phyloP scores from a whole-genome alignment of 305 asterid genomes.

The Coffea humblotiana region DNA sequence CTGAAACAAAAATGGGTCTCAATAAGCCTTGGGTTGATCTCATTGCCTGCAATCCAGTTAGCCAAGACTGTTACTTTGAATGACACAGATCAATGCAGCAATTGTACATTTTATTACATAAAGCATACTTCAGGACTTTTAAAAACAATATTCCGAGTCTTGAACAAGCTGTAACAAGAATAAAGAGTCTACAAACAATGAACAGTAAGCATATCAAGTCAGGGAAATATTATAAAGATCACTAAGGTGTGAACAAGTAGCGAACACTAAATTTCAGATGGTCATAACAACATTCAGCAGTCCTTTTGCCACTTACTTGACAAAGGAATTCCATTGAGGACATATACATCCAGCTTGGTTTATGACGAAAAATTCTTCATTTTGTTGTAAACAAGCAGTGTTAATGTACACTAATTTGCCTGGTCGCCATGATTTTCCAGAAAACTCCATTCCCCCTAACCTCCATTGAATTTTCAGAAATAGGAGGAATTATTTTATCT shows the following conservation, averaged over 20 bases:
- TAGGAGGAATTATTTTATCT: neutral
- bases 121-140: neutral
- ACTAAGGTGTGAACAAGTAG: neutral
- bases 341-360: neutral
- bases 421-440: neutral
- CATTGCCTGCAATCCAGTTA: slow-evolving; percentile 62
- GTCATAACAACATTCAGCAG: neutral
- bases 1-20: slow-evolving; percentile 76
- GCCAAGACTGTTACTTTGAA: neutral
- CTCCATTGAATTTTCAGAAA: neutral
- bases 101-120: neutral
- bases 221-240: neutral
- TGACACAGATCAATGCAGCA: slow-evolving; percentile 1
- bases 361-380: neutral
- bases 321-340: neutral
- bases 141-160: neutral
- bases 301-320: neutral
- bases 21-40: slow-evolving; percentile 50
- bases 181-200: neutral
- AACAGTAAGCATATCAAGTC: neutral
- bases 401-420: neutral
- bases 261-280: neutral
- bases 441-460: neutral
- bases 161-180: neutral
- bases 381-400: neutral